These are phyloP conservation scores for Epichloe glyceriae DNA, from an alignment of 2,329 filamentous ascomycete genomes.

Conservation along the genomic window DNA sequence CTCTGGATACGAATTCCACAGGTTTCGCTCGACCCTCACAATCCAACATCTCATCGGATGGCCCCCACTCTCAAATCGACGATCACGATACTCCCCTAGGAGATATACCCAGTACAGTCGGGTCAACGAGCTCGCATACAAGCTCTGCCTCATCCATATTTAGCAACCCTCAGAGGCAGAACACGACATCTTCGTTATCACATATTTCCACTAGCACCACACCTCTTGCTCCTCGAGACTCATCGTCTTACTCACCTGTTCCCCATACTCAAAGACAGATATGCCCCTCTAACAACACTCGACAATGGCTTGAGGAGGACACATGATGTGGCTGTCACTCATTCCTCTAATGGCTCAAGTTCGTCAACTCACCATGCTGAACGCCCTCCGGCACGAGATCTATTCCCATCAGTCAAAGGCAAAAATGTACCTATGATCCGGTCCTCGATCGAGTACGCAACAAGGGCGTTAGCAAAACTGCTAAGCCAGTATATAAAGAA, in stretches of 20 bases:
- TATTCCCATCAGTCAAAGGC: conserved; percentile 38
- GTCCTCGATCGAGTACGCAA: conserved; percentile 36
- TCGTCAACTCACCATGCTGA: conserved; percentile 21
- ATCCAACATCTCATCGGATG: conserved; percentile 14
- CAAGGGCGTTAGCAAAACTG: conserved; percentile 39
- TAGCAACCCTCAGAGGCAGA: conserved; percentile 35
- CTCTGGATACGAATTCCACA: conserved; percentile 14
- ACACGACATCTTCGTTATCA: conserved; percentile 28
- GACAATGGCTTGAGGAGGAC: conserved; percentile 19
- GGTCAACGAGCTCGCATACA: conserved; percentile 58
- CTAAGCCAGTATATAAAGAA: conserved; percentile 49
- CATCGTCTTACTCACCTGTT: conserved; percentile 35
- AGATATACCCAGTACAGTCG: conserved; percentile 57
- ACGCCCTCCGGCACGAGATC: conserved; percentile 45
- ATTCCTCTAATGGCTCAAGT: conserved; percentile 20
- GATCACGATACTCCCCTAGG: conserved; percentile 46
- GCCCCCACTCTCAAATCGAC: conserved; percentile 26
- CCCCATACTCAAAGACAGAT: conserved; percentile 39
- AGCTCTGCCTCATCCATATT: conserved; percentile 62
- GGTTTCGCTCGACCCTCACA: conserved; percentile 11
- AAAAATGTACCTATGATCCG: conserved; percentile 50
- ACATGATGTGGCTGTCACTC: conserved; percentile 11
- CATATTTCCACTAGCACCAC: conserved; percentile 25
- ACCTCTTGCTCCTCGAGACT: conserved; percentile 26
- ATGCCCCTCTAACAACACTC: conserved; percentile 38